phyloP scores from a whole-genome alignment of 2,329 filamentous ascomycete species.

The Penicillium janthinellum region DNA sequence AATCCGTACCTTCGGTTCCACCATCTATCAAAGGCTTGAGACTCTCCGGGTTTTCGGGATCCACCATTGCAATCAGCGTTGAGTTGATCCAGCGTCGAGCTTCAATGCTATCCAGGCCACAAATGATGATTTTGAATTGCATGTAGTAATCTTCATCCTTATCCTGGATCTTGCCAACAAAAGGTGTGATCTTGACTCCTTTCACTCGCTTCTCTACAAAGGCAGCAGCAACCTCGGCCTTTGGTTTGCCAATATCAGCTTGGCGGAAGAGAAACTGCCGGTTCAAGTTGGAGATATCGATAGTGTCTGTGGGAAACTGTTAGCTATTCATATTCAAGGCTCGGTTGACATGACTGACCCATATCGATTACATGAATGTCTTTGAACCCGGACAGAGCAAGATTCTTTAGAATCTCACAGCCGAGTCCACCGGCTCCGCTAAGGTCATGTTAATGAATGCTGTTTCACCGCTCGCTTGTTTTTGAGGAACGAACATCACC shows the following conservation, averaged over 20 bases:
- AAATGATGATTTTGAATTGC: constrained; percentile 92
- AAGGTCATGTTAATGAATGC: constrained; percentile 9
- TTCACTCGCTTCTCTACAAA: constrained; percentile 90
- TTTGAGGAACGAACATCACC: constrained; percentile 51
- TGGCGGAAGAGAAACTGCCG: constrained; percentile 95
- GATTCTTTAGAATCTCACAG: constrained; percentile 94
- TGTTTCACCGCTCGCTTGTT: background rate
- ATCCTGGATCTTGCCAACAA: constrained; percentile 94
- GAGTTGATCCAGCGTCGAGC: constrained; percentile 98
- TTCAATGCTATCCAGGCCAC: constrained; percentile 94
- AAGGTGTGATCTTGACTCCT: constrained; percentile 88
- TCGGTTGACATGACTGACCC: constrained; percentile 58
- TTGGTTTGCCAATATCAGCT: constrained; percentile 86
- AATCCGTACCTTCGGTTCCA: constrained; percentile 74
- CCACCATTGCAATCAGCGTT: constrained; percentile 86
- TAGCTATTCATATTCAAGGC: background rate
- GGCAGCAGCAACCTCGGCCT: constrained; percentile 87
- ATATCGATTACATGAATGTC: constrained; percentile 99
- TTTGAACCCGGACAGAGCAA: constrained; percentile 93
- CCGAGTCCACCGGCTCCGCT: constrained; percentile 93
- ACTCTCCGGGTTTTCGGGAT: constrained; percentile 76
- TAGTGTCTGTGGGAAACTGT: constrained; percentile 69
- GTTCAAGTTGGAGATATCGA: constrained; percentile 97
- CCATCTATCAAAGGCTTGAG: constrained; percentile 95
- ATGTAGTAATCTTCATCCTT: constrained; percentile 96